Evolutionary conservation across 345 rosid species (phyloP).

Genomic region (Aquilaria malaccensis): DNA sequence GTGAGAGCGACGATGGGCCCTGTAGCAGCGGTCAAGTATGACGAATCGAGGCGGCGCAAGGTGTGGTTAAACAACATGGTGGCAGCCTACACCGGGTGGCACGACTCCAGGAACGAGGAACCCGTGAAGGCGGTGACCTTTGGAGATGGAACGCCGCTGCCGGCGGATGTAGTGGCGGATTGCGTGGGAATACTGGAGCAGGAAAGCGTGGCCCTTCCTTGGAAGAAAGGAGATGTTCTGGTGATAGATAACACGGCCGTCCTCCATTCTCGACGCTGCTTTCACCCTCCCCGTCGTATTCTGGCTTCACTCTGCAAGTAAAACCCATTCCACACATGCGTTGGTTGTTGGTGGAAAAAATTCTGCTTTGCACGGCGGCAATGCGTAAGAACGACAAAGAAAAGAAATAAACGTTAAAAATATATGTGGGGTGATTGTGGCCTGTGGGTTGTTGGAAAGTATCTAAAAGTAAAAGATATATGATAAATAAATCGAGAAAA

Average conservation of each 20-base stretch:
- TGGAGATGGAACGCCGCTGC: slow-evolving; percentile 60
- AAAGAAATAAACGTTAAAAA: too few relatives aligned
- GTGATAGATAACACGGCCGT: slow-evolving; percentile 73
- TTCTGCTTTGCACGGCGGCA: too few relatives aligned
- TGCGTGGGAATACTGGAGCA: slow-evolving; percentile 59
- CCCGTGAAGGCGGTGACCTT: slow-evolving; percentile 58
- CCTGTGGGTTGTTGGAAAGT: too few relatives aligned
- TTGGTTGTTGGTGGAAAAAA: too few relatives aligned
- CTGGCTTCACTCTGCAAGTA: slow-evolving; percentile 77
- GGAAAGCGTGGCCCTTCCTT: slow-evolving; percentile 62
- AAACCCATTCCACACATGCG: too few relatives aligned
- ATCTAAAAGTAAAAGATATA: too few relatives aligned
- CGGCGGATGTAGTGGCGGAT: slow-evolving; percentile 39
- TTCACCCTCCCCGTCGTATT: slow-evolving; percentile 56
- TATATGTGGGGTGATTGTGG: too few relatives aligned
- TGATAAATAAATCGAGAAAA: too few relatives aligned
- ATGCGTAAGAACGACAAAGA: too few relatives aligned
- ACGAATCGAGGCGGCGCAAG: slow-evolving; percentile 52
- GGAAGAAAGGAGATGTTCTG: slow-evolving; percentile 73
- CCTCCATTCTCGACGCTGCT: slow-evolving; percentile 65
- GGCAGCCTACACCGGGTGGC: slow-evolving; percentile 80
- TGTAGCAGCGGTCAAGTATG: slow-evolving; percentile 59
- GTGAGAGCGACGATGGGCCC: slow-evolving; percentile 74
- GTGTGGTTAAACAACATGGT: slow-evolving; percentile 88
- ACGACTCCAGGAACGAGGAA: slow-evolving; percentile 48